Percentiles rank a stretch among this genome's conserved stretches.
These are phyloP conservation scores for Alternaria panax DNA, from an alignment of 2,329 filamentous ascomycete genomes.

Conservation along the genomic window DNA sequence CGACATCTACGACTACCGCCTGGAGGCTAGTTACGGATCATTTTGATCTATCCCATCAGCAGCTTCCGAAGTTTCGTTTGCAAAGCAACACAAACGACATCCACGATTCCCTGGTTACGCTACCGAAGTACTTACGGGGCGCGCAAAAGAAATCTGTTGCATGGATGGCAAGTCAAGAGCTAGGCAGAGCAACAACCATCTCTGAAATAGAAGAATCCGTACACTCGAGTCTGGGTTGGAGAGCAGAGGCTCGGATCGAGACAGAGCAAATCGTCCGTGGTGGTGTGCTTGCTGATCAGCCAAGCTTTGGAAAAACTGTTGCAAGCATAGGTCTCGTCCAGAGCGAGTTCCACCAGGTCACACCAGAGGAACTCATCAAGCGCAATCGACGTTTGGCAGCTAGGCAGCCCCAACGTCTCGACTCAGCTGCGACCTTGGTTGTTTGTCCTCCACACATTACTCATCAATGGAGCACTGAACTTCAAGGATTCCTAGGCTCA, in stretches of 20 bases:
- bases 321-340: conserved; percentile 65
- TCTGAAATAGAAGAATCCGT: conserved; percentile 65
- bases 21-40: conserved; percentile 61
- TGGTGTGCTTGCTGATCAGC: conserved; percentile 69
- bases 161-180: conserved; percentile 68
- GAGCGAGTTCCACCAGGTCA: conserved; percentile 46
- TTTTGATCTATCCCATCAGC: conserved; percentile 40
- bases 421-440: conserved; percentile 61
- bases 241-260: conserved; percentile 62
- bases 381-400: conserved; percentile 13
- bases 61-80: conserved; percentile 53
- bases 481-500: conserved; percentile 57
- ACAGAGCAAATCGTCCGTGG: conserved; percentile 58
- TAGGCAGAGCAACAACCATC: conserved; percentile 23
- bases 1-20: conserved; percentile 32
- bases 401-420: conserved; percentile 42
- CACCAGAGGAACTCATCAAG: conserved; percentile 18
- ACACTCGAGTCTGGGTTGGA: conserved; percentile 62
- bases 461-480: conserved; percentile 66
- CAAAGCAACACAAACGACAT: conserved; percentile 51
- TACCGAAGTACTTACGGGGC: conserved; percentile 50
- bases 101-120: conserved; percentile 42
- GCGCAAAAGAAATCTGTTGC: conserved; percentile 63
- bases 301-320: conserved; percentile 72
- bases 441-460: conserved; percentile 64